A percentile compares a stretch with the other conserved stretches of the same genome.
phyloP scores from a whole-genome alignment of 148 eudicot genomes.

The Bassia scoparia region DNA sequence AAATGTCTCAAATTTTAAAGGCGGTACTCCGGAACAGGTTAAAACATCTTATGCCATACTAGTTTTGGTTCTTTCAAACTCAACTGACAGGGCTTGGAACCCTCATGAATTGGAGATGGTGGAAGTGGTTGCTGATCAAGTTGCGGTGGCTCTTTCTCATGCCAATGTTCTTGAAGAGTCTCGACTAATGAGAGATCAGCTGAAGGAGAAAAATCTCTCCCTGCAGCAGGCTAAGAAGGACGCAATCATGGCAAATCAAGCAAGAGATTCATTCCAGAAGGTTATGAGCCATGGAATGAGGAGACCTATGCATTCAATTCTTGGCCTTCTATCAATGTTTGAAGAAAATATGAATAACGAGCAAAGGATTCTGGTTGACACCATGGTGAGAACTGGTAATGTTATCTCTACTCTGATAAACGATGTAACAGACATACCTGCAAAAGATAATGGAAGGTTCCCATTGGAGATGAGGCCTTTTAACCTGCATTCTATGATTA shows the following conservation, averaged over 20 bases:
- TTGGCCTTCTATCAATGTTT: constrained; percentile 71
- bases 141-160: constrained; percentile 93
- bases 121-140: constrained; percentile 86
- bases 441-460: constrained; percentile 56
- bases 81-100: constrained; percentile 47
- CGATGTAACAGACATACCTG: constrained; percentile 70
- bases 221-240: constrained; percentile 72
- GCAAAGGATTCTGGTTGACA: constrained; percentile 52
- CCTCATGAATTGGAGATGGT: constrained; percentile 70
- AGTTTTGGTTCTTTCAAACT: constrained; percentile 66
- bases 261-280: constrained; percentile 67
- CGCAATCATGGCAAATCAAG: constrained; percentile 80
- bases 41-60: constrained; percentile 68
- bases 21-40: constrained; percentile 75
- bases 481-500: constrained; percentile 57
- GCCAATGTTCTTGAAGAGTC: constrained; percentile 91
- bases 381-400: constrained; percentile 71
- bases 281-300: constrained; percentile 88
- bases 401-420: constrained; percentile 70
- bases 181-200: constrained; percentile 60
- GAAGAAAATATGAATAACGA: constrained; percentile 49
- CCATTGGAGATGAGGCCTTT: constrained; percentile 60
- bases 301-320: constrained; percentile 83
- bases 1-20: constrained; percentile 70
- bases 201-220: constrained; percentile 60